These are phyloP conservation scores for Taiwanofungus camphoratus DNA, from an alignment of 1,284 basidiomycete genomes.

Conservation along the genomic window DNA sequence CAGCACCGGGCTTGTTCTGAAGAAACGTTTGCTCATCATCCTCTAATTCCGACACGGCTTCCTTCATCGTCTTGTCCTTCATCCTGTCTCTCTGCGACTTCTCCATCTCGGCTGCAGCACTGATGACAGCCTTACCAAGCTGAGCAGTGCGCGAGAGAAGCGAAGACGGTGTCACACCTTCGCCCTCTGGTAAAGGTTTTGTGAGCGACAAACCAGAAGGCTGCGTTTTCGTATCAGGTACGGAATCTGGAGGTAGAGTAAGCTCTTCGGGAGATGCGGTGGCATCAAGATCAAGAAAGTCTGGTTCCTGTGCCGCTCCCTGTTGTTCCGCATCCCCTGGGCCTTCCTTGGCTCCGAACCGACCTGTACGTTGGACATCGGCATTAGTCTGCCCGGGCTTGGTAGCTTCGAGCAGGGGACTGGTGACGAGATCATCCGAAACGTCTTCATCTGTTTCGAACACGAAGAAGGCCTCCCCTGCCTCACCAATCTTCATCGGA, in stretches of 20 bases:
- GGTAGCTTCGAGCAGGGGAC: constrained; percentile 76
- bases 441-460: constrained; percentile 96
- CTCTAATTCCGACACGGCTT: constrained; percentile 20
- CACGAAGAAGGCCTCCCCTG: constrained; percentile 98
- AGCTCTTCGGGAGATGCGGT: constrained; percentile 11
- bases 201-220: constrained; percentile 1
- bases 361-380: constrained; percentile 25
- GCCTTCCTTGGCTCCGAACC: constrained; percentile 40
- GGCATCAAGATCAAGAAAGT: constrained; percentile 62
- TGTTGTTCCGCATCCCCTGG: constrained; percentile 8
- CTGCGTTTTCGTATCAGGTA: neutral
- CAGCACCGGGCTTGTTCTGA: constrained; percentile 23
- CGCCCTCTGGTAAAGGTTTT: constrained; percentile 1
- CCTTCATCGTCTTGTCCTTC: constrained; percentile 23
- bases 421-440: constrained; percentile 90
- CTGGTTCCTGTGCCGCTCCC: constrained; percentile 43
- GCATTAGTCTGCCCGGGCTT: constrained; percentile 35
- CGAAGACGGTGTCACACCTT: constrained; percentile 9
- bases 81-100: constrained; percentile 24
- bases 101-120: constrained; percentile 26
- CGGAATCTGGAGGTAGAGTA: constrained; percentile 1
- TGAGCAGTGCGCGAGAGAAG: constrained; percentile 23
- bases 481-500: constrained; percentile 98
- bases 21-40: constrained; percentile 17
- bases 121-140: constrained; percentile 27